Evolutionary conservation across 140 eudicot species (phyloP).

Genomic region (Senecio squalidus): DNA sequence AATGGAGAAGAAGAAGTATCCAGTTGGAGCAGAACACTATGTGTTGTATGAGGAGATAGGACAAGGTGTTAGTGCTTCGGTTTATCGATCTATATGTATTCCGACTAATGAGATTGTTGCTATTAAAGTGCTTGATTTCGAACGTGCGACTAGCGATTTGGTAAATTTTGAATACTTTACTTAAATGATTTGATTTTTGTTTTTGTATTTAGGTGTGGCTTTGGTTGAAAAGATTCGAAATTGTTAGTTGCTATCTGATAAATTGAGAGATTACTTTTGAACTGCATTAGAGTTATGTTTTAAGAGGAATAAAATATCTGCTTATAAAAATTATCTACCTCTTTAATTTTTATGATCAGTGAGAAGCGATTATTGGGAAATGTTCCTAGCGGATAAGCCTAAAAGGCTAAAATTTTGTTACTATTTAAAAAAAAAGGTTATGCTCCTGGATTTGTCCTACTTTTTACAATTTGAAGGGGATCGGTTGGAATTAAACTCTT

Average conservation of each 20-base stretch:
- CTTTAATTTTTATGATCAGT: constrained; percentile 7
- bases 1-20: constrained; percentile 79
- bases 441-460: background rate
- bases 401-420: background rate
- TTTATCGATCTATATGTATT: constrained; percentile 72
- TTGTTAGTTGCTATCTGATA: no score
- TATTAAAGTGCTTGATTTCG: background rate
- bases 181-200: background rate
- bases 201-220: background rate
- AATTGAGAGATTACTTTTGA: background rate
- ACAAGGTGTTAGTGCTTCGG: constrained; percentile 87
- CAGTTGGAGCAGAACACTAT: constrained; percentile 75
- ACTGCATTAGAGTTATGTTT: background rate
- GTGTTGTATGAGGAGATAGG: constrained; percentile 86
- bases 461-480: background rate
- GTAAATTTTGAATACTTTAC: background rate
- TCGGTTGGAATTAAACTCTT: no score
- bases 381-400: background rate
- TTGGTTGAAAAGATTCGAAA: no score
- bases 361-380: constrained; percentile 1
- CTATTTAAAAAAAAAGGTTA: background rate
- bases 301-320: background rate
- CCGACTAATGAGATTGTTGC: constrained; percentile 14
- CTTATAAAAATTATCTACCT: constrained; percentile 3
- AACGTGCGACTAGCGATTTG: no score